Evolutionary conservation across 495 filamentous ascomycete species (phyloP).

Genomic region (Rostrohypoxylon terebratum): DNA sequence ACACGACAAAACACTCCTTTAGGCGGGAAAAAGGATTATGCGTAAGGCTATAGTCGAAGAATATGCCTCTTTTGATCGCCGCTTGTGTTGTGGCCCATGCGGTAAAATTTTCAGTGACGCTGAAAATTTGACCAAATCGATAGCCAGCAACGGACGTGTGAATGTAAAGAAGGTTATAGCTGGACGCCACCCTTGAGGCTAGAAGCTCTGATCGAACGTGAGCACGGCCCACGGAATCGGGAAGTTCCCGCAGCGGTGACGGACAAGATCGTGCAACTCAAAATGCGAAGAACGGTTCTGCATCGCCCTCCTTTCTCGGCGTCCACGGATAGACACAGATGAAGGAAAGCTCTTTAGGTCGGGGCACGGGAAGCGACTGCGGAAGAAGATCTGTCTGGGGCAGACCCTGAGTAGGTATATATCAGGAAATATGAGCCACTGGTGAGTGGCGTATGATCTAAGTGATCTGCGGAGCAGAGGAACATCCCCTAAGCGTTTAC

Average conservation of each 20-base stretch:
- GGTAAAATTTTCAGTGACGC: constrained; percentile 19
- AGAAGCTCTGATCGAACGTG: constrained; percentile 36
- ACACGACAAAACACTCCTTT: constrained; percentile 16
- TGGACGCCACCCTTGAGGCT: constrained; percentile 46
- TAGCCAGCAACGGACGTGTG: constrained; percentile 29
- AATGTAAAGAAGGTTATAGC: constrained; percentile 35
- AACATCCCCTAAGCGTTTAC: constrained; percentile 24
- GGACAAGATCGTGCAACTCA: constrained; percentile 9
- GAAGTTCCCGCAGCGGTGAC: constrained; percentile 25
- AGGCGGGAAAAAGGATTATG: constrained; percentile 24
- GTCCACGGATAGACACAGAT: constrained; percentile 28
- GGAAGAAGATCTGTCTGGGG: constrained; percentile 32
- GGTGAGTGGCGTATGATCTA: constrained; percentile 35
- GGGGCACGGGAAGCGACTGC: constrained; percentile 31
- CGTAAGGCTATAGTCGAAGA: constrained; percentile 23
- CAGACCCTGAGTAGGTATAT: constrained; percentile 43
- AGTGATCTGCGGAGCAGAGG: constrained; percentile 37
- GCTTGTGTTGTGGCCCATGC: constrained; percentile 10
- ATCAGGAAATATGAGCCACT: constrained; percentile 40
- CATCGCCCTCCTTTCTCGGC: constrained; percentile 23
- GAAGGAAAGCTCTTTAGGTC: constrained; percentile 2
- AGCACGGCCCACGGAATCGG: constrained; percentile 38
- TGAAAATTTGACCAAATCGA: constrained; percentile 23
- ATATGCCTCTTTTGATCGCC: constrained; percentile 26
- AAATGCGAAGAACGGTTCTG: constrained; percentile 11